Percentiles rank a stretch among this genome's conserved stretches.
These are phyloP conservation scores for Coriaria nepalensis DNA, from an alignment of 306 rosid genomes.

Conservation along the genomic window DNA sequence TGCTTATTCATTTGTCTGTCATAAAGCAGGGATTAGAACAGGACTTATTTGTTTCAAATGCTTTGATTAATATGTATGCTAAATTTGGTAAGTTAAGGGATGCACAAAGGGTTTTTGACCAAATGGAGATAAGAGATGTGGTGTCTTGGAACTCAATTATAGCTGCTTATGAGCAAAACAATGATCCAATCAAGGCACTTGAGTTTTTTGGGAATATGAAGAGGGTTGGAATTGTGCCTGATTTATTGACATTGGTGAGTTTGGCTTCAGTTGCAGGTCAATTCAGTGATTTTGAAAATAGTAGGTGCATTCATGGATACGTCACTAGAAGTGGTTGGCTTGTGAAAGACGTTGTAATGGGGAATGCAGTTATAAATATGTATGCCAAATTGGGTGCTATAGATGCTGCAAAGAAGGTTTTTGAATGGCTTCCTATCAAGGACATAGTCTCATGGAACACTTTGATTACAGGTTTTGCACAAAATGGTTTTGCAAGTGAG, in stretches of 20 bases:
- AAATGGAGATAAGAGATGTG: constrained; percentile 27
- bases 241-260: constrained; percentile 30
- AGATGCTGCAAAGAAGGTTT: constrained; percentile 20
- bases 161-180: constrained; percentile 34
- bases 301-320: constrained; percentile 30
- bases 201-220: constrained; percentile 23
- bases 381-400: constrained; percentile 35
- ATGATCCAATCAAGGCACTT: constrained; percentile 24
- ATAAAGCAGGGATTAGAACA: constrained; percentile 33
- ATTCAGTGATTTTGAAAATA: constrained; percentile 16
- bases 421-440: constrained; percentile 25
- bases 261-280: constrained; percentile 38
- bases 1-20: constrained; percentile 29
- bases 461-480: constrained; percentile 37
- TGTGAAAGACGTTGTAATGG: constrained; percentile 22
- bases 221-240: constrained; percentile 14
- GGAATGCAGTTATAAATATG: constrained; percentile 44
- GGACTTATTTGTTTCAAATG: constrained; percentile 29
- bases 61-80: constrained; percentile 41
- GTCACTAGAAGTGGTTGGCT: constrained; percentile 28
- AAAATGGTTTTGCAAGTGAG: constrained; percentile 38
- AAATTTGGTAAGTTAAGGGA: constrained; percentile 31
- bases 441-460: constrained; percentile 37
- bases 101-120: constrained; percentile 23
- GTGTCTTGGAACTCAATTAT: constrained; percentile 45